Conservation (phyloP, 2,329 filamentous ascomycete species). For the Apiospora rasikravindrae region DNA sequence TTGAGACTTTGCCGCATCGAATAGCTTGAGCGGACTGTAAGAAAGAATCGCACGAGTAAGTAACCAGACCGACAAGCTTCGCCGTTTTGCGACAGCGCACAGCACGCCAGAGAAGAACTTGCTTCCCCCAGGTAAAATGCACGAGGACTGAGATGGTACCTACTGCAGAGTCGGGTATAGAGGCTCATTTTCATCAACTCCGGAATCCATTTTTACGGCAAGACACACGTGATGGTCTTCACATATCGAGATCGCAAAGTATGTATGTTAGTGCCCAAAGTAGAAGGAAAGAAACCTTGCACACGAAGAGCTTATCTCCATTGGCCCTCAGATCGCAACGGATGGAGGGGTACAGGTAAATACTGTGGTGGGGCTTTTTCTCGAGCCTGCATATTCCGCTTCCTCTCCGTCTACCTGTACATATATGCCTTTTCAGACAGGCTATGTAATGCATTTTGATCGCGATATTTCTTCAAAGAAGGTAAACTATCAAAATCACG, state of each 20-base stretch:
- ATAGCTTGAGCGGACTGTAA: slow-evolving; percentile 62
- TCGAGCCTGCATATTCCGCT: neutral
- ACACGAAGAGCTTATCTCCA: neutral
- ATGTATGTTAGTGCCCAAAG: neutral
- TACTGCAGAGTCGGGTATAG: slow-evolving; percentile 22
- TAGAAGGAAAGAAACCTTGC: neutral
- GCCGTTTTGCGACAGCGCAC: too few relatives aligned
- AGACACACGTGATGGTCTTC: neutral
- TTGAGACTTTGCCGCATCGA: slow-evolving; percentile 58
- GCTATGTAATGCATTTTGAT: neutral
- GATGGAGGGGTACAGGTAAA: neutral
- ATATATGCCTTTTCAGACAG: neutral
- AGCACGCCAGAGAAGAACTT: neutral
- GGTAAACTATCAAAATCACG: too few relatives aligned
- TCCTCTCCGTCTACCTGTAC: neutral
- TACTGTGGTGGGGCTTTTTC: neutral
- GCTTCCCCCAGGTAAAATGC: neutral
- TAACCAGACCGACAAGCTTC: neutral
- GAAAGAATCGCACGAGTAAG: neutral
- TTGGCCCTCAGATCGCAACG: neutral
- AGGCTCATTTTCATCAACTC: slow-evolving; percentile 12
- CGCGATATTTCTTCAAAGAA: neutral
- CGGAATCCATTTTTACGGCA: slow-evolving; percentile 7
- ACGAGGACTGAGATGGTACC: neutral
- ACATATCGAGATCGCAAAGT: neutral